A percentile compares a stretch with the other conserved stretches of the same genome.
Conservation (phyloP, 225 moss, liverwort and hornwort genomes). For the Pseudoscleropodium purum region DNA sequence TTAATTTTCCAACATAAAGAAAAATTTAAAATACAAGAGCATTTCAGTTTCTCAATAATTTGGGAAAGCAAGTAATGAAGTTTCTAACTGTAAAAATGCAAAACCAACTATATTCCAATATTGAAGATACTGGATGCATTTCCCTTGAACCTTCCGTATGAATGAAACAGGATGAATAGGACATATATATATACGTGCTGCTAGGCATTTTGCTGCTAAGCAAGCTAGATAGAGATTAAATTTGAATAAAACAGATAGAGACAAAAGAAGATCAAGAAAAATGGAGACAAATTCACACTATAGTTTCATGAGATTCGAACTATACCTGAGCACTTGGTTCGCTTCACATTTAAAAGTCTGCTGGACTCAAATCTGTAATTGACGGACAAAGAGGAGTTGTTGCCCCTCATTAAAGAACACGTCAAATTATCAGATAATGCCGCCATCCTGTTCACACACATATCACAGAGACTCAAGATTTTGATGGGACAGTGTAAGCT, state of each 20-base stretch:
- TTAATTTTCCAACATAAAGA: neutral
- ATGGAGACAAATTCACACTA: neutral
- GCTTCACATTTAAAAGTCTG: conserved; percentile 1
- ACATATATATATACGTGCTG: neutral
- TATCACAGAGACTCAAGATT: neutral
- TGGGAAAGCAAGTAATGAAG: neutral
- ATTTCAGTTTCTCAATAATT: neutral
- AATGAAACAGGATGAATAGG: neutral
- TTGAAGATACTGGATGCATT: neutral
- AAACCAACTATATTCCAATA: neutral
- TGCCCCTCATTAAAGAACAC: conserved; percentile 1
- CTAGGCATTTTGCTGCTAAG: neutral
- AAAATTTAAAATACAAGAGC: neutral
- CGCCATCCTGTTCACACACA: conserved; percentile 18
- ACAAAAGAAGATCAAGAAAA: neutral
- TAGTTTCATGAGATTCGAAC: neutral
- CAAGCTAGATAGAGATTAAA: neutral
- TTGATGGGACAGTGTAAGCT: neutral
- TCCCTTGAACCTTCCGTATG: neutral
- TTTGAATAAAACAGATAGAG: neutral
- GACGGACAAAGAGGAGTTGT: neutral
- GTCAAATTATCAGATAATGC: conserved; percentile 6
- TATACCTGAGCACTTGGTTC: conserved; percentile 20
- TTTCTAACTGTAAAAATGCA: neutral
- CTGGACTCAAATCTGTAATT: conserved; percentile 10